Evolutionary conservation across 2,329 filamentous ascomycete genomes (phyloP), one percentile per base, ranked within the genome.

Genomic region (Cytospora leucostoma): DNA sequence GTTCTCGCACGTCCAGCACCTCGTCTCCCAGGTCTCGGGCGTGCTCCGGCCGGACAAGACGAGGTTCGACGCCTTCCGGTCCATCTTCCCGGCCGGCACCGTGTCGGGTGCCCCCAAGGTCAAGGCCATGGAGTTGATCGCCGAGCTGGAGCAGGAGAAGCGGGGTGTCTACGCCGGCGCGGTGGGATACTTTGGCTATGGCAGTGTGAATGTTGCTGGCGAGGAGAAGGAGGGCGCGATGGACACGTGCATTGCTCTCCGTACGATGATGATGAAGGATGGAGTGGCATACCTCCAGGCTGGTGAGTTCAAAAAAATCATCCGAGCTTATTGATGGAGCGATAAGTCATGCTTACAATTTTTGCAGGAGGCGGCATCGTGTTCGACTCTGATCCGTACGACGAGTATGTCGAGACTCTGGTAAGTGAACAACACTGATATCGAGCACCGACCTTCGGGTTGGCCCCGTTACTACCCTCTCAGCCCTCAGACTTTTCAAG

Each of bases 21-120:
- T 99, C 19, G 93, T 97, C 5, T 97, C 92, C 1, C 93, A 99
- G 76, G 95, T 99, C 0, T 97, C 92, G 1, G 94, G 95, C 52
- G 84, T 95, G n/a, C 79, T 98, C 68, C 85, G 95, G 53, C 82
- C 85, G 6, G 93, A 84, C 47, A 93, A 93, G 81, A 94, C 92
- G 35, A 86, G 95, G 64, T 99, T 97, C 77, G 94, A 98, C 73
- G 95, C 95, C 11, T 96, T 99, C 79, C 86, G 94, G 47, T 93
- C 91, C 68, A 97, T 99, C 71, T 99, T 99, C 80, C 95, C 95
- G 0, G 95, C 95, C 5, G 95, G 95, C 62, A 99, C 95, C 0
- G 94, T 98, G 35, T 95, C 91, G 19, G 95, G 95, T 5, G 94
- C 95, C 4, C 95, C 95, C 63, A 99, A 99, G 79, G 93, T 99